Conservation (phyloP, 768 basidiomycete species). For the Auricularia cornea region DNA sequence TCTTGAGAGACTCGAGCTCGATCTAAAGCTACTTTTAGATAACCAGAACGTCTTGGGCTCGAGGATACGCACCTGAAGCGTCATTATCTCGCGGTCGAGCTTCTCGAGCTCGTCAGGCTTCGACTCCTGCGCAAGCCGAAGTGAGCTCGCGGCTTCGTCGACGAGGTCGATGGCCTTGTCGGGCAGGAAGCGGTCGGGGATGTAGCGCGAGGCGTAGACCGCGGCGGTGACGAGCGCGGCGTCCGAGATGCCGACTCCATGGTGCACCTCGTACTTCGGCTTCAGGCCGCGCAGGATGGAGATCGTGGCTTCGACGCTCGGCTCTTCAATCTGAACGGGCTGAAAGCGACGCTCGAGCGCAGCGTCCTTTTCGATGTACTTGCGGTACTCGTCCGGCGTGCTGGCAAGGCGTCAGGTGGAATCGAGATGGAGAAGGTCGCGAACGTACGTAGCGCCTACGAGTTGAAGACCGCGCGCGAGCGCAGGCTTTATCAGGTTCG, state of each 20-base stretch:
- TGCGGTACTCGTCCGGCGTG: conserved; percentile 77
- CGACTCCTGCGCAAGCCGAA: conserved; percentile 81
- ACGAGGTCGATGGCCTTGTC: conserved; percentile 91
- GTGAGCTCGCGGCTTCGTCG: conserved; percentile 84
- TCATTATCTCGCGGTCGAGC: conserved; percentile 76
- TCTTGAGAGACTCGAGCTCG: conserved; percentile 82
- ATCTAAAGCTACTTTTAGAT: conserved; percentile 30
- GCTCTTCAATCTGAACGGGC: conserved; percentile 82
- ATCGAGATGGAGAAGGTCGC: not conserved
- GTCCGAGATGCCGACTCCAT: conserved; percentile 88
- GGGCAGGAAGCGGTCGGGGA: conserved; percentile 79
- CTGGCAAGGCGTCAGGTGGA: not conserved
- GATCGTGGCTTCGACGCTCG: conserved; percentile 74
- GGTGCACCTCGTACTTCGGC: conserved; percentile 80
- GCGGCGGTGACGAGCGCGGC: conserved; percentile 87
- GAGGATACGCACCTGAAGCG: conserved; percentile 40
- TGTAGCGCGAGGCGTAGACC: conserved; percentile 75
- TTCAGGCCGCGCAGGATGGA: conserved; percentile 85
- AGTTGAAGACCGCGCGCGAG: conserved; percentile 80
- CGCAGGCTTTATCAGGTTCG: conserved; percentile 90
- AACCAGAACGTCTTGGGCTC: not conserved
- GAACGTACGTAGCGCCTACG: conserved; percentile 68
- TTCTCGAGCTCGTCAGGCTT: conserved; percentile 81
- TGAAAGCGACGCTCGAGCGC: conserved; percentile 89
- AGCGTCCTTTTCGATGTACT: conserved; percentile 87